Base-by-base conservation (phyloP, 352 stramenopile species). In the Globisporangium emineosum region DNA sequence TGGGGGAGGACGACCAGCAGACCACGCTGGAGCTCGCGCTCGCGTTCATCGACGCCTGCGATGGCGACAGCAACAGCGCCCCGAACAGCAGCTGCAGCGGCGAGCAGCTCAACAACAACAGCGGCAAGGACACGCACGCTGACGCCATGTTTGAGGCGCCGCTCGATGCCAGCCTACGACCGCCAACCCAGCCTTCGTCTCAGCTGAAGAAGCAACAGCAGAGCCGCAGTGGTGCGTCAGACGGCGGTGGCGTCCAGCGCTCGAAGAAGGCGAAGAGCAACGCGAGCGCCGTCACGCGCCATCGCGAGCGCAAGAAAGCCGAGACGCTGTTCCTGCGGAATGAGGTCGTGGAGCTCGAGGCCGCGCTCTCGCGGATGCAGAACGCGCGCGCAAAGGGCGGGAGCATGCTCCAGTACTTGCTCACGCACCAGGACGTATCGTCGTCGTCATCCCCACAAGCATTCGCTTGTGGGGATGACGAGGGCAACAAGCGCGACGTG, bases 1-100 rank as follows among this genome's bases (percentile, higher is more conserved):
- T 49, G 19, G 23, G 27, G 56, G 51, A 71, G 42, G 64, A 73
- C 23, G 64, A 73, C 37, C 56, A 64, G 25, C 55, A 60, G 30
- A 64, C 58, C 35, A 73, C 68, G 52, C 52, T 73, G 37, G 59
- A 73, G 32, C 25, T 64, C 37, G 57, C 66, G 25, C 12, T 73
- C 35, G 64, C 53, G 33, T 57, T 71, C 64, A 67, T 73, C 42
- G 68, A 73, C 42, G 45, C 50, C 19, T 67, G 13, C 33, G 57
- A 65, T n/a, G n/a, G n/a, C 19, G 62, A 42, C 59, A 35, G 5
- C 59, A 12, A 21, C 27, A 51, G n/a, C 27, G 35, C 3, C 12
- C 50, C 64, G 21, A 49, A 32, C 25, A 35, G 9, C 47, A 54
- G 47, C 10, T 21, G 27, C 40, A 62, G 7, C 15, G 6, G 23